Base-by-base conservation (phyloP, 208 protist species). In the Naegleria fowleri region DNA sequence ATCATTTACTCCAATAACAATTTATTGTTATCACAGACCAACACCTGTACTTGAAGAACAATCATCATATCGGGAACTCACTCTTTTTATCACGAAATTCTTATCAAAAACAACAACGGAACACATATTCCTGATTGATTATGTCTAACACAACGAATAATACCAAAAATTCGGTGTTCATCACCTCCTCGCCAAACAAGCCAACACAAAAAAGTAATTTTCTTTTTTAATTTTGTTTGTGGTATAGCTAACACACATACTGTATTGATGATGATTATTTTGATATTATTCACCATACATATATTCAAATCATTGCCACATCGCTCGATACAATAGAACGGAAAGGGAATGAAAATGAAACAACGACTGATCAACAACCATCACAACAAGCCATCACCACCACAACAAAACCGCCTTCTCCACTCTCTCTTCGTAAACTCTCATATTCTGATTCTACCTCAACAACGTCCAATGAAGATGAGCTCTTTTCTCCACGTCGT, bases 181-280 rank as follows among this genome's bases (percentile, higher is more conserved):
- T 79, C 19, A 79, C 67, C 29, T 79, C 67, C 29, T 36, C 67
- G 0, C 67, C 67, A 36, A 79, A 36, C 29, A 79, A 79, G n/a
- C 67, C 67, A 79, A 79, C 67, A 36, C 67, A 79, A 79, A 79
- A 79, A 79, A 79, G 67, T 79, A 79, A 79, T 13, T 79, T 36
- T 79, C 29, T 79, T 36, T 79, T 79, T 36, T 36, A 67, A 48
- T 29, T 67, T 5, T 58, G 15, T 58, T 58, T 67, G 19, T 67
- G 55, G 2, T 67, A 67, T 1, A 4, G 11, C 55, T 67, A 67
- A 29, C 43, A 1, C 43, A 48, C 43, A 48, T 48, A 48, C 43
- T 48, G 43, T 48, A 48, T 48, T 48, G 1, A 48, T 48, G 1
- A 48, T 48, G 1, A 48, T 48, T 48, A 48, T 48, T 48, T 48